A percentile compares a stretch with the other conserved stretches of the same genome.
Evolutionary conservation across 2,329 filamentous ascomycete species (phyloP).

Genomic region (Myriosclerotinia duriaeana): DNA sequence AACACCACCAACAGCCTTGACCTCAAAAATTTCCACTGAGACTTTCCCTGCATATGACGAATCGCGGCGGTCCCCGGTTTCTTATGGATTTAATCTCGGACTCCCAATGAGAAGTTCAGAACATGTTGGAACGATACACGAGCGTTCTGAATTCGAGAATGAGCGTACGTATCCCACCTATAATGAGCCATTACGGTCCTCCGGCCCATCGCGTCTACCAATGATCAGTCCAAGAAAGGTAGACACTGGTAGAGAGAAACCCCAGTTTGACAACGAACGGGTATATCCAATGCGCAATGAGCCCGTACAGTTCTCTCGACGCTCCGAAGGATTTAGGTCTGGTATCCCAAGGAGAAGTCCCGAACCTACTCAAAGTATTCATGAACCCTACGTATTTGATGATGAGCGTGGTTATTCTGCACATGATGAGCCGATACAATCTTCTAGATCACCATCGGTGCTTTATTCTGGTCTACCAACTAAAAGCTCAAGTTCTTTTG

Average conservation of each 20-base stretch:
- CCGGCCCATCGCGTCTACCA: not conserved
- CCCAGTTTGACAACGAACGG: not conserved
- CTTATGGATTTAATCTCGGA: not conserved
- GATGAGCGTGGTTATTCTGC: too few relatives aligned
- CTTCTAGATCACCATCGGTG: not conserved
- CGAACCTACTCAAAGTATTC: too few relatives aligned
- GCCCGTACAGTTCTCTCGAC: too few relatives aligned
- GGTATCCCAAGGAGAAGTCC: too few relatives aligned
- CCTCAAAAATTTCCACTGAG: not conserved
- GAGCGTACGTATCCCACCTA: not conserved
- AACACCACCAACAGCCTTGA: not conserved
- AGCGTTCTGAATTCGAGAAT: not conserved
- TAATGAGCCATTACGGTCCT: not conserved
- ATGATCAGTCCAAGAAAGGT: not conserved
- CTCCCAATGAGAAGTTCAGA: not conserved
- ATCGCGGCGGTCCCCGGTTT: not conserved
- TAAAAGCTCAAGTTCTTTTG: not conserved
- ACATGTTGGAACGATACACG: not conserved
- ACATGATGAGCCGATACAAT: not conserved
- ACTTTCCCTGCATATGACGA: not conserved
- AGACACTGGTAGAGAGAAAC: not conserved
- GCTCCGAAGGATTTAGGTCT: too few relatives aligned
- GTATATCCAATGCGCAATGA: not conserved
- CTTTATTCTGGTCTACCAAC: not conserved
- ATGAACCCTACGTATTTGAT: too few relatives aligned